Conservation (phyloP, 441 rosid genomes). For the Kokia cookei region DNA sequence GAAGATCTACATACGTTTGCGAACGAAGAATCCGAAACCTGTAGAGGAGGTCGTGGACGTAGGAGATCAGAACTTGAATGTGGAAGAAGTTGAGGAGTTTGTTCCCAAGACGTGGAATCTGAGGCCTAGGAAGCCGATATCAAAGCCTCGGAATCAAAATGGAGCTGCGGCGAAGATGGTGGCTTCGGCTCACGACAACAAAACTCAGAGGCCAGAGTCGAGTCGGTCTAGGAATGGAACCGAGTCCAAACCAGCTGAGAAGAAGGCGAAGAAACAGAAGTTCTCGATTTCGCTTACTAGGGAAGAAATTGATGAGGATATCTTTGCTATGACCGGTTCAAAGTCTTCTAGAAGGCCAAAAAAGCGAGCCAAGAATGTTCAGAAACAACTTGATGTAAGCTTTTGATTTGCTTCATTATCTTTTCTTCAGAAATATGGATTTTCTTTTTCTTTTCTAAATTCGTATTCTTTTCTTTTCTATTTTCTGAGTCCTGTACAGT, state of each 20-base stretch:
- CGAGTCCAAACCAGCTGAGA: conserved; percentile 20
- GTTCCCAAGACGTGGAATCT: conserved; percentile 58
- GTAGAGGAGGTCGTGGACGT: conserved; percentile 17
- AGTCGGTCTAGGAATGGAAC: conserved; percentile 25
- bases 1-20: conserved; percentile 46
- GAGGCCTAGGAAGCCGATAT: conserved; percentile 48
- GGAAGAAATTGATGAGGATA: conserved; percentile 39
- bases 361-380: conserved; percentile 39
- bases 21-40: conserved; percentile 21
- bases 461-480: too few species aligned
- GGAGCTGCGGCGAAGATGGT: conserved; percentile 22
- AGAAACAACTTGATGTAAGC: conserved; percentile 48
- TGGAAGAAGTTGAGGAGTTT: conserved; percentile 32
- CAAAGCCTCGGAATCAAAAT: conserved; percentile 21
- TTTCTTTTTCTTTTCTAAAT: not conserved
- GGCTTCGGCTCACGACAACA: conserved; percentile 21
- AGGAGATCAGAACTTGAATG: conserved; percentile 31
- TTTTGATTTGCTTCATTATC: not conserved
- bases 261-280: conserved; percentile 35
- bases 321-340: conserved; percentile 37
- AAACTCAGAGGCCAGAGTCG: conserved; percentile 25
- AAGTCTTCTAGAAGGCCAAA: conserved; percentile 37
- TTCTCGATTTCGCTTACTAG: conserved; percentile 29
- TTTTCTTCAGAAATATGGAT: not conserved
- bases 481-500: conserved; percentile 24